Evolutionary conservation across 306 rosid genomes (phyloP).

Genomic region (Albizia julibrissin): DNA sequence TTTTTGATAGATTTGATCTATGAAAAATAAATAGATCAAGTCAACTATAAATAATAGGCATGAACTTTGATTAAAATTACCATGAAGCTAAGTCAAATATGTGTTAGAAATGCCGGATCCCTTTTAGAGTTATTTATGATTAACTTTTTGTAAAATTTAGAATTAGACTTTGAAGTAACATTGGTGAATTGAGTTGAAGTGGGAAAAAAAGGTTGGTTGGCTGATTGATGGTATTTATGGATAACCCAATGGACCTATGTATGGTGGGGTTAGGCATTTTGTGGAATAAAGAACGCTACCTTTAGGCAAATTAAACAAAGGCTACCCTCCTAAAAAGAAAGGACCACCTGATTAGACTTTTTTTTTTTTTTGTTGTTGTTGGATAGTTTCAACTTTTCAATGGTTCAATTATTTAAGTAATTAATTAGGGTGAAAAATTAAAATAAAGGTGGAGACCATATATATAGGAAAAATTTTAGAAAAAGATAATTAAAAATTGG

Average conservation of each 20-base stretch:
- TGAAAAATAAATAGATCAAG: background rate
- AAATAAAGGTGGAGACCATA: background rate
- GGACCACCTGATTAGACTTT: background rate
- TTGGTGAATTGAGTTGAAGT: background rate
- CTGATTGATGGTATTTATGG: constrained; percentile 2
- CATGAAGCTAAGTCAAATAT: too few species aligned
- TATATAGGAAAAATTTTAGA: too few species aligned
- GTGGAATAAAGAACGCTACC: background rate
- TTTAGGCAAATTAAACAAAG: background rate
- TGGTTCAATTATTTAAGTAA: background rate
- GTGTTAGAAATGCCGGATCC: background rate
- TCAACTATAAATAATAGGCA: background rate
- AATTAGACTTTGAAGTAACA: background rate
- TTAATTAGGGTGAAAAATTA: background rate
- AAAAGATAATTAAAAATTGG: too few species aligned
- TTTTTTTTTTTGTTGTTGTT: background rate
- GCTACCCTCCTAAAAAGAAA: background rate
- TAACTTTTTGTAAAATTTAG: too few species aligned
- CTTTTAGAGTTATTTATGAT: background rate
- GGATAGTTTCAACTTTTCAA: background rate
- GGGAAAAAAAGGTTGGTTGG: background rate
- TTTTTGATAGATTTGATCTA: background rate
- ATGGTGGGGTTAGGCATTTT: background rate
- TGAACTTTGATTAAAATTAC: background rate
- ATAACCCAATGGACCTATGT: background rate